Base-by-base conservation (phyloP, 1,139 yeast species). In the Yarrowia galli region DNA sequence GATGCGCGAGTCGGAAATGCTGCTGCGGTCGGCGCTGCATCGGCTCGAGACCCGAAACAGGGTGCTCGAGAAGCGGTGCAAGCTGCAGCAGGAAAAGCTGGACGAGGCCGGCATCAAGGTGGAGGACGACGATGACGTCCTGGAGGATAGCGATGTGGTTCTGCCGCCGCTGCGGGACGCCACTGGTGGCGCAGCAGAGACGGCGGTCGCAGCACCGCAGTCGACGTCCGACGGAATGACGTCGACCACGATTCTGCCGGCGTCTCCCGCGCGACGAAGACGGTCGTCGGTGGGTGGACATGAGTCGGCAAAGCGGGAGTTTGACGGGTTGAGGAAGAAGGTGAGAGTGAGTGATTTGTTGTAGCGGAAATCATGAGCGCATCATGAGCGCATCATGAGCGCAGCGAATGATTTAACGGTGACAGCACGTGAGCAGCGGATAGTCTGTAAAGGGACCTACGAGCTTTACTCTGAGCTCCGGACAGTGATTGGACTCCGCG, bases 1-100 rank as follows among this genome's bases (percentile, higher is more conserved):
- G 1, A 65, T 70, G 35, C 69, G 72, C 13, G 70, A 71, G 36
- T 70, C 73, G 9, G 73, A 73, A 45, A 67, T 68, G 53, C 58
- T 68, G 40, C 63, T 71, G 32, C 69, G 71, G 3, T 67, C 67
- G 13, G 68, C 68, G 10, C 65, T 69, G 13, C 46, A 51, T 25
- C 60, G 67, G 15, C 42, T 69, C 23, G 71, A 70, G 22, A 63
- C 45, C 40, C 40, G 58, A 7, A 49, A 48, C 61, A 5, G 45
- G 7, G 60, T 42, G 32, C 56, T 70, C 28, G 68, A 69, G 38
- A 60, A 67, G 28, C 69, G 70, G 40, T 68, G 69, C 61, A 58
- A 51, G 35, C 51, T 61, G 54, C 65, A 69, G 60, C 58, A 28
- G 45, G 67, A 63, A 53, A 45, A 68, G 53, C 45, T 70, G 25